Base-by-base conservation (phyloP, 345 rosid genomes). In the Rhodamnia rubescens region DNA sequence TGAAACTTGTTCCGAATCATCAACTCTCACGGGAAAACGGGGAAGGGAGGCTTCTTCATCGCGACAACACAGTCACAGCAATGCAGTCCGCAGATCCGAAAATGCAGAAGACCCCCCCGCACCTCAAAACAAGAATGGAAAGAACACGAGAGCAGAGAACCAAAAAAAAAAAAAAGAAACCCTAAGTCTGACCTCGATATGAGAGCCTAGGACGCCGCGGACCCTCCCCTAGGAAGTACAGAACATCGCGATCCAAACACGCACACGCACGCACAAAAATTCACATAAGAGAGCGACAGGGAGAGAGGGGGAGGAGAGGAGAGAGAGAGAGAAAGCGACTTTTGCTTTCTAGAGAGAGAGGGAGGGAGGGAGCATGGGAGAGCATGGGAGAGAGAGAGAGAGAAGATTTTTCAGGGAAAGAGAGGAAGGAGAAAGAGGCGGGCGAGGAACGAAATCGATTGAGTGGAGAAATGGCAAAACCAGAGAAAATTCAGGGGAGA, bases 401-500 rank as follows among this genome's bases (percentile, higher is more conserved):
- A 44, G 44, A 21, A 42, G 50, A 54, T 44, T 50, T 50, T 49
- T 44, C 29, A 32, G 56, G 83, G 57, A 58, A 84, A 84, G 80
- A 6, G 82, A 29, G 1, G 29, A 16, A 32, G 47, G 85, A 83
- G 36, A 51, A 52, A 59, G 85, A 58, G 86, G 36, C 18, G 47
- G 81, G 54, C n/a, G 53, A 51, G 53, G 88, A 86, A 82, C 32
- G 83, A 84, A 53, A 40, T 47, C 26, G 83, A 74, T 57, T 58
- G 74, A 54, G 61, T 58, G 80, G 7, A 84, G 85, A 90, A 86
- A 88, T 88, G 92, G 91, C 91, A 90, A 74, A 84, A 83, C 82
- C 49, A 47, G 90, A 91, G 91, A 24, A 13, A 89, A 81, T 83
- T 57, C 81, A 88, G 92, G 92, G 75, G 91, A 89, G 90, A 90